Evolutionary conservation across 768 basidiomycete genomes (phyloP).

Genomic region (Termitomyces sp.): DNA sequence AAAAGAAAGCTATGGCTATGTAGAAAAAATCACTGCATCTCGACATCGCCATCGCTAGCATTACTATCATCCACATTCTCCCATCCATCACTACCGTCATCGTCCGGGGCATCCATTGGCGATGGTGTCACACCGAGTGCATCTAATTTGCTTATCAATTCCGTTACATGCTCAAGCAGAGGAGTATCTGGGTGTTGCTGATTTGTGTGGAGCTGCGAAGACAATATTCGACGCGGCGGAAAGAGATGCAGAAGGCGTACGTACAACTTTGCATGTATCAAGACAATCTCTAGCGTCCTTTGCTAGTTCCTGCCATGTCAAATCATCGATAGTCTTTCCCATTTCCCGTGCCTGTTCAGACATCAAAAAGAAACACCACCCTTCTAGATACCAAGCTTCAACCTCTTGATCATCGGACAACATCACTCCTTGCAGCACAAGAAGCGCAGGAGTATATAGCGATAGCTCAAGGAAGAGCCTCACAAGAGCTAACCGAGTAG

Average conservation of each 20-base stretch:
- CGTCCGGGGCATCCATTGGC: slow-evolving; percentile 49
- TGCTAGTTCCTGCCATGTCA: slow-evolving; percentile 74
- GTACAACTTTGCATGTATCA: slow-evolving; percentile 74
- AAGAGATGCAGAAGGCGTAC: slow-evolving; percentile 17
- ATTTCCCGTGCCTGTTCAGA: slow-evolving; percentile 63
- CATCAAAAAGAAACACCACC: slow-evolving; percentile 89
- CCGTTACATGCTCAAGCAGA: slow-evolving; percentile 67
- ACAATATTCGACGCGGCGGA: slow-evolving; percentile 2
- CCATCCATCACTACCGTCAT: slow-evolving; percentile 46
- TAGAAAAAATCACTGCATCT: slow-evolving; percentile 38
- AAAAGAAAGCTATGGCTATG: neutral
- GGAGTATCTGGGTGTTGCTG: slow-evolving; percentile 75
- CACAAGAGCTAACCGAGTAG: slow-evolving; percentile 66
- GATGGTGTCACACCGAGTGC: slow-evolving; percentile 60
- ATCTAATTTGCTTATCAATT: slow-evolving; percentile 66
- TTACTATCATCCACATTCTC: slow-evolving; percentile 58
- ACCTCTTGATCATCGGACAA: slow-evolving; percentile 79
- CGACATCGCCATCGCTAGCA: slow-evolving; percentile 51
- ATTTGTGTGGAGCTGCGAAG: slow-evolving; percentile 54
- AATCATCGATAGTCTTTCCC: slow-evolving; percentile 40
- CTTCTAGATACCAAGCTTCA: slow-evolving; percentile 92
- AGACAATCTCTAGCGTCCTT: slow-evolving; percentile 76
- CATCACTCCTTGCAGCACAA: slow-evolving; percentile 75
- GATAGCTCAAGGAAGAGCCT: slow-evolving; percentile 77
- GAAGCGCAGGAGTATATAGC: slow-evolving; percentile 64